Conservation (phyloP, 257 asterid species). For the Cynanchum wilfordii region DNA sequence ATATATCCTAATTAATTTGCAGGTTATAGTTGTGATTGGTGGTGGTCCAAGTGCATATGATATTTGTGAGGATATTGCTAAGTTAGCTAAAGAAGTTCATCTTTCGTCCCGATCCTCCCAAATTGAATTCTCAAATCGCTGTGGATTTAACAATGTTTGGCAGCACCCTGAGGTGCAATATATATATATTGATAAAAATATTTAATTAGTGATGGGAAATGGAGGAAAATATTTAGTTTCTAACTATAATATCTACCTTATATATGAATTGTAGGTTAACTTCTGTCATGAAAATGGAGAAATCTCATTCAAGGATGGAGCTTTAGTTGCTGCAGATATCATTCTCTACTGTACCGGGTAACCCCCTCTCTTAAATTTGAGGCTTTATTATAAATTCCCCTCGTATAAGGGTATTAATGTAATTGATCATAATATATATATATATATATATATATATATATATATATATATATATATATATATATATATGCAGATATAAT, state of each 20-base stretch:
- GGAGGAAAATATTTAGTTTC: conserved; percentile 27
- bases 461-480: no score
- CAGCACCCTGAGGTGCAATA: conserved; percentile 21
- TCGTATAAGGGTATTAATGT: no score
- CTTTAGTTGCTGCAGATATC: conserved; percentile 36
- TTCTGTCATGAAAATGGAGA: conserved; percentile 44
- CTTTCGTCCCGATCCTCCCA: conserved; percentile 17
- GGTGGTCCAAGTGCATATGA: conserved; percentile 27
- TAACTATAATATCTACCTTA: conserved; percentile 24
- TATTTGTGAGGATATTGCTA: conserved; percentile 18
- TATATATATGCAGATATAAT: conserved; percentile 28
- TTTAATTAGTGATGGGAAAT: background rate
- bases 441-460: no score
- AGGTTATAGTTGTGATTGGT: conserved; percentile 27
- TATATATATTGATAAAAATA: no score
- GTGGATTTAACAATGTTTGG: conserved; percentile 13
- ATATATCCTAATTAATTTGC: conserved; percentile 19
- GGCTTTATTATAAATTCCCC: no score
- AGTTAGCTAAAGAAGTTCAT: conserved; percentile 27
- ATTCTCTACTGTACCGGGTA: conserved; percentile 69
- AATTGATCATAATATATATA: no score
- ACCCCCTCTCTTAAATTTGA: background rate
- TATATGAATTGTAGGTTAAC: conserved; percentile 7
- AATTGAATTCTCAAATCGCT: background rate
- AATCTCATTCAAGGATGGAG: conserved; percentile 51